Evolutionary conservation across 352 stramenopile species (phyloP).

Genomic region (Sclerospora graminicola): DNA sequence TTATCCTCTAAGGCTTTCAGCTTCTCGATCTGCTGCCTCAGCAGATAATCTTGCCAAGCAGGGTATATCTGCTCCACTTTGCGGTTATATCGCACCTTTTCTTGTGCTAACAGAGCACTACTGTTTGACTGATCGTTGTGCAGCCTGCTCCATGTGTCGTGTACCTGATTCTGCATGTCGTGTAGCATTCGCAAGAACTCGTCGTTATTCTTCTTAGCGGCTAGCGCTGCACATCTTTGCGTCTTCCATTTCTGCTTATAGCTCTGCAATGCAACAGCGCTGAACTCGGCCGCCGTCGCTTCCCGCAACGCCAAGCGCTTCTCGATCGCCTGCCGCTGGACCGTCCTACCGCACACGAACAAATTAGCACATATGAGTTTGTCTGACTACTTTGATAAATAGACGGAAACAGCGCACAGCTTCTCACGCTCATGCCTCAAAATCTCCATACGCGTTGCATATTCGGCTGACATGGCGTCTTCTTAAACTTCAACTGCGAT

Average conservation of each 20-base stretch:
- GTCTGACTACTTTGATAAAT: too few relatives aligned
- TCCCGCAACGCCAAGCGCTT: constrained; percentile 62
- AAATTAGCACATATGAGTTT: neutral
- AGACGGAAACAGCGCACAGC: too few relatives aligned
- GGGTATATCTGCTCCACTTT: constrained; percentile 60
- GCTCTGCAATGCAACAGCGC: constrained; percentile 51
- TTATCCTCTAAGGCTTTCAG: constrained; percentile 61
- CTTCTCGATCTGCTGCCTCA: constrained; percentile 37
- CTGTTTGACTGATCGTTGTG: constrained; percentile 34
- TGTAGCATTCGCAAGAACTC: constrained; percentile 43
- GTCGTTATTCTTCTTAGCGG: constrained; percentile 52
- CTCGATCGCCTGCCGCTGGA: constrained; percentile 47
- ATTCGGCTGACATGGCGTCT: too few relatives aligned
- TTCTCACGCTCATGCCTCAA: too few relatives aligned
- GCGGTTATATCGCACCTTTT: constrained; percentile 49
- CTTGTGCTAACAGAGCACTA: constrained; percentile 34
- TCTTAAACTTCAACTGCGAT: constrained; percentile 11
- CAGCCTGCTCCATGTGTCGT: constrained; percentile 31
- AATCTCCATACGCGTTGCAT: constrained; percentile 48
- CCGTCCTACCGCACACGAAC: constrained; percentile 23
- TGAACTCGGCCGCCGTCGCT: constrained; percentile 69
- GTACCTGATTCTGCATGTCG: constrained; percentile 37
- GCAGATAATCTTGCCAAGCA: constrained; percentile 62
- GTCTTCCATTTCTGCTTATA: constrained; percentile 53
- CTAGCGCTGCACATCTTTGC: constrained; percentile 25